Evolutionary conservation across 1,139 yeast species (phyloP).

Genomic region (Cylindricascospora bacillispora): DNA sequence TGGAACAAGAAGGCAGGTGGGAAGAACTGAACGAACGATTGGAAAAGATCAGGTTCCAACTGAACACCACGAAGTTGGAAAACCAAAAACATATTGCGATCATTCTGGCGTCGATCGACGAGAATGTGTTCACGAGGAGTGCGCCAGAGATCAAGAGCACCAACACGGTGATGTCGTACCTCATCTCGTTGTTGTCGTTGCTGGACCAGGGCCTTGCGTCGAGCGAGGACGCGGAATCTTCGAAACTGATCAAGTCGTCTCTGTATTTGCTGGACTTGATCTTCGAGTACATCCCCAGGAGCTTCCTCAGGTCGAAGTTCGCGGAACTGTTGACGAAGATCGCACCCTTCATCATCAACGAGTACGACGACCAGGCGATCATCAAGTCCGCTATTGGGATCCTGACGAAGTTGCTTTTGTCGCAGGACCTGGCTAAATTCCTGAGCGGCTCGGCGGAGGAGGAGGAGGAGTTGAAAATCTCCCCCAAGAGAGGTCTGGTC

Average conservation of each 20-base stretch:
- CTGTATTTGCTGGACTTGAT: slow-evolving; percentile 74
- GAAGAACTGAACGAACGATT: slow-evolving; percentile 59
- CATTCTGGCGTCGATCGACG: slow-evolving; percentile 81
- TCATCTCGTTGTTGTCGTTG: slow-evolving; percentile 70
- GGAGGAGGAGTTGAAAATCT: slow-evolving; percentile 37
- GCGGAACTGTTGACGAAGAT: slow-evolving; percentile 64
- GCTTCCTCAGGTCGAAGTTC: slow-evolving; percentile 59
- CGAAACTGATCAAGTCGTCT: slow-evolving; percentile 56
- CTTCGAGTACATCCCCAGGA: slow-evolving; percentile 60
- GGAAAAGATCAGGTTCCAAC: slow-evolving; percentile 56
- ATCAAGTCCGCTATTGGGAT: slow-evolving; percentile 78
- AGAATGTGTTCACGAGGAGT: slow-evolving; percentile 57
- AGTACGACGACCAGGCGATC: slow-evolving; percentile 71
- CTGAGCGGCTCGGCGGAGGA: no score
- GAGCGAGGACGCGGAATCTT: slow-evolving; percentile 32
- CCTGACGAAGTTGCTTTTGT: slow-evolving; percentile 62
- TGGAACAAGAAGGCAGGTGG: no score
- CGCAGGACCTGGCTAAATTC: no score
- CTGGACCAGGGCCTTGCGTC: slow-evolving; percentile 70
- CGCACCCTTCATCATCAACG: slow-evolving; percentile 65
- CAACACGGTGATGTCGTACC: slow-evolving; percentile 35
- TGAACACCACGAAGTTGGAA: slow-evolving; percentile 60
- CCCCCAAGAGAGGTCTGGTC: slow-evolving; percentile 71
- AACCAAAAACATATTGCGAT: slow-evolving; percentile 72
- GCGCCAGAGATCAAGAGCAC: slow-evolving; percentile 20